Evolutionary conservation across 129 eudicot species (phyloP).

Genomic region (Arctium lappa): DNA sequence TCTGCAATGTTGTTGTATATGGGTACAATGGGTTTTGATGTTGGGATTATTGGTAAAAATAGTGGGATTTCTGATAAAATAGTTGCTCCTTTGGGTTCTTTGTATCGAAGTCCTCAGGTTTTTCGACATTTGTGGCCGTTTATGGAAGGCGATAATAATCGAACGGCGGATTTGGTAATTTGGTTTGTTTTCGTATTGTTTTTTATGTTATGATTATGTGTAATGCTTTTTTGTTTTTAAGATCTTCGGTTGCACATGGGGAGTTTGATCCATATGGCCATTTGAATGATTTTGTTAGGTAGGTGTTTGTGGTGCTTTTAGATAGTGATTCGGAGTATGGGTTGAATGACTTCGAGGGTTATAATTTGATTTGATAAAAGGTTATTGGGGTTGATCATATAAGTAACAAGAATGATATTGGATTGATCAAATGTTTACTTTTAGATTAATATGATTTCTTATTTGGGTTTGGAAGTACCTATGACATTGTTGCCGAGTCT

Average conservation of each 20-base stretch:
- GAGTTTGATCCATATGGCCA: not conserved
- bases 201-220: not conserved
- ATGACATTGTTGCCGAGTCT: not conserved
- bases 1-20: conserved; percentile 92
- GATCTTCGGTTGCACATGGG: conserved; percentile 4
- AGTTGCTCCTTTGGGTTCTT: conserved; percentile 54
- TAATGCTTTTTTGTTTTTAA: not conserved
- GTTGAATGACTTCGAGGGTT: not conserved
- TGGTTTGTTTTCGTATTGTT: not conserved
- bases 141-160: conserved; percentile 69
- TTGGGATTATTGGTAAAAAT: conserved; percentile 26
- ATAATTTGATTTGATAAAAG: not conserved
- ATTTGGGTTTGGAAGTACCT: not conserved
- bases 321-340: not conserved
- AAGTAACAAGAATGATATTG: not conserved
- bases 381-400: not conserved
- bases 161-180: conserved; percentile 52
- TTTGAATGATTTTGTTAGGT: not conserved
- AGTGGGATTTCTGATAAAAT: conserved; percentile 16
- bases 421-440: no score
- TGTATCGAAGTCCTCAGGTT: conserved; percentile 81
- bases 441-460: not conserved
- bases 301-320: not conserved
- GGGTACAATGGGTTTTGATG: conserved; percentile 80
- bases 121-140: conserved; percentile 79